Base-by-base conservation (phyloP, 2,329 filamentous ascomycete species). In the Trichophyton equinum region DNA sequence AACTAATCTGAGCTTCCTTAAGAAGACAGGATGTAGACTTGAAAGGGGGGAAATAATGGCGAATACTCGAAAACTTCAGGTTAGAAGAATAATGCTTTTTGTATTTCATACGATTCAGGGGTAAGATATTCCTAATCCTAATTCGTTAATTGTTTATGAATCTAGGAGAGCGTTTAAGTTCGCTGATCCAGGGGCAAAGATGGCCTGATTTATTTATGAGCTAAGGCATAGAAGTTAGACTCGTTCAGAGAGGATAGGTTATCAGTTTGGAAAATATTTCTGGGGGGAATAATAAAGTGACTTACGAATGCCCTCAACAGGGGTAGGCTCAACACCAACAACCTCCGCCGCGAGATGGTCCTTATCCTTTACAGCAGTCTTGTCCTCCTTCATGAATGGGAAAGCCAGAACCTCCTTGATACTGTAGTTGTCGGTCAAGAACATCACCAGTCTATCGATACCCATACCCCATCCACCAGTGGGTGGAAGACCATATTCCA, bases 391-490 rank as follows among this genome's bases (percentile, higher is more conserved):
- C 89, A 99, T 96, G 78, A 96, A 92, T 9, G 94, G 94, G 84
- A 99, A 99, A 7, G 92, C 85, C 64, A 97, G 78, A 2, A 97
- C 92, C 77, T 99, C 94, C 77, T 94, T 91, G 74, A 99, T 99
- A 68, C 84, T 89, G 79, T 95, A 94, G 78, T 96, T 89, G 76
- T 97, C 85, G 57, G 92, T 96, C 75, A 97, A 78, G 82, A 95
- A 95, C 91, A 95, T 95, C 74, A 91, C 88, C 74, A 95, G 78
- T 63, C 92, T 86, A 78, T 97, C 91, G 67, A 96, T 94, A 65
- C 94, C 94, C 83, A 97, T 89, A 67, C 91, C 94, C 87, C 89
- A 99, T 57, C 94, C 94, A 74, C 89, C 94, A 1, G 94, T 99
- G 0, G 94, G 94, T 4, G 94, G 92, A 62, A 99, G 78, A 67